Evolutionary conservation across 371 early-diverging fungal genomes (phyloP), one percentile per base, ranked within the genome.

Genomic region (Mortierella sp.): DNA sequence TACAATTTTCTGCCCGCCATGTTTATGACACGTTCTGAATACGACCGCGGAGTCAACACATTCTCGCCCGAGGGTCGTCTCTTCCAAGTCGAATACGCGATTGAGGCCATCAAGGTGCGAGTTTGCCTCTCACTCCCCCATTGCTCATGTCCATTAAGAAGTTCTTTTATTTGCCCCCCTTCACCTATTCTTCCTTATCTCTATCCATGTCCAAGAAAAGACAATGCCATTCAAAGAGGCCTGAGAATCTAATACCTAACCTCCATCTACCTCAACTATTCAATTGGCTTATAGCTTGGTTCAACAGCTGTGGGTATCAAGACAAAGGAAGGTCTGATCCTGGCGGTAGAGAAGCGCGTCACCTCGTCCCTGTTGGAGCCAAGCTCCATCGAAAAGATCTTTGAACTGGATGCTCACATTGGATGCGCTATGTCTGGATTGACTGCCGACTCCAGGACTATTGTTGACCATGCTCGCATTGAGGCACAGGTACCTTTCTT

Each of bases 31-130:
- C 90, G 95, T 68, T 92, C 95, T 68, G 98, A 98, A 86, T 98
- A 98, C 86, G 98, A 98, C 86, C 93, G 98, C 72, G 99, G 99
- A 60, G 99, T 98, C 70, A 98, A 98, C 85, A 99, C 99, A 52
- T 99, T 99, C 85, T 97, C 97, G 46, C 99, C 99, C 60, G 99
- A 99, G 85, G 99, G 99, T 62, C 96, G 99, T 72, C 89, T 98
- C 63, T 98, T 98, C 91, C 99, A 99, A 83, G 99, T 99, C 65
- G 99, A 99, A 86, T 99, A 99, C 82, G 99, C 99, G 64, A 95
- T 98, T 74, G 99, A 99, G 82, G 98, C 99, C 64, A 98, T 99
- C 87, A 98, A 99, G 92, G 97, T 96, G 84, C 25, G 15, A 45
- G 21, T 25, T n/a, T 45, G 53, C 5, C 66, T n/a, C n/a, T n/a